These are phyloP conservation scores for Chenopodium quinoa DNA, from an alignment of 148 eudicot species.

Conservation along the genomic window DNA sequence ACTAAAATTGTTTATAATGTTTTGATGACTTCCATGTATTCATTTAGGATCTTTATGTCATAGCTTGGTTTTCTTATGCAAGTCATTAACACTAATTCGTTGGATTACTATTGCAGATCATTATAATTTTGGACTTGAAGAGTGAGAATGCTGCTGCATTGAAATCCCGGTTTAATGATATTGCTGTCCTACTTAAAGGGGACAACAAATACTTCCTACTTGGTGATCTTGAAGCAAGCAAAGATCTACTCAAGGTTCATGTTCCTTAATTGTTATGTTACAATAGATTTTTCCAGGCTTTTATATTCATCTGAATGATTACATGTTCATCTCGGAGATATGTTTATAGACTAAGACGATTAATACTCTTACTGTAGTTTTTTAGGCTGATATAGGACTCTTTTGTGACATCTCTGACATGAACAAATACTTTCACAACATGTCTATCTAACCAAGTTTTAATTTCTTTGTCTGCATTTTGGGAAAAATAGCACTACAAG, in stretches of 20 bases:
- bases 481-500: constrained; percentile 27
- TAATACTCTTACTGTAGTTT: too few relatives aligned
- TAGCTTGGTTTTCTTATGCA: not conserved
- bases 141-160: constrained; percentile 23
- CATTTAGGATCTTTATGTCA: not conserved
- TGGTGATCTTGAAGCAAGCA: constrained; percentile 35
- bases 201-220: constrained; percentile 26
- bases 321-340: not conserved
- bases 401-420: too few relatives aligned
- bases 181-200: constrained; percentile 38
- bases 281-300: not conserved
- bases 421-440: not conserved
- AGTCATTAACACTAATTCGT: not conserved
- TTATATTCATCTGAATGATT: not conserved
- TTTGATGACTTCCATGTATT: not conserved
- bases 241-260: constrained; percentile 29
- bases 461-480: not conserved
- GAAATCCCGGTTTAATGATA: constrained; percentile 35
- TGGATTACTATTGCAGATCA: constrained; percentile 20
- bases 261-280: not conserved
- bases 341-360: too few relatives aligned
- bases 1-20: too few relatives aligned
- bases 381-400: too few relatives aligned
- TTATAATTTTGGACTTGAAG: constrained; percentile 34
- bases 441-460: not conserved